phyloP scores from a whole-genome alignment of 106 monocot genomes.

The Gastrodia elata region DNA sequence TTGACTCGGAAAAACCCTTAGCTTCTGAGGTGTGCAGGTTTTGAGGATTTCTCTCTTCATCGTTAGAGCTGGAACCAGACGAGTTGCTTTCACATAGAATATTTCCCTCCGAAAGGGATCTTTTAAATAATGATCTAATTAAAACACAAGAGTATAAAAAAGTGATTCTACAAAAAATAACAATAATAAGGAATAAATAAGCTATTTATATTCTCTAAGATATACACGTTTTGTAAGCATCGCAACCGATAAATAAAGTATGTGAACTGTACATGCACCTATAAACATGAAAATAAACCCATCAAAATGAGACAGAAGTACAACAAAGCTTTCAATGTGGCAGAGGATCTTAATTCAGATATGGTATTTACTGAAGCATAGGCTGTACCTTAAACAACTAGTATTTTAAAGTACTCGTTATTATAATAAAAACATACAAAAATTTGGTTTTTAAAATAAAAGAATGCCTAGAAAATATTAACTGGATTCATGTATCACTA shows the following conservation, averaged over 20 bases:
- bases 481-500: constrained; percentile 11
- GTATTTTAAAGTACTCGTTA: not conserved
- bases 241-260: not conserved
- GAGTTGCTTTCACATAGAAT: constrained; percentile 40
- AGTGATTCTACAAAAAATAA: not conserved
- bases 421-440: not conserved
- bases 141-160: constrained; percentile 6
- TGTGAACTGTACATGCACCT: not conserved
- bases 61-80: constrained; percentile 15
- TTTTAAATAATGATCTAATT: constrained; percentile 69
- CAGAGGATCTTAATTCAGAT: not conserved
- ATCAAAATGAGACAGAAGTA: not conserved
- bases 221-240: not conserved
- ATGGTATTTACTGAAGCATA: not conserved
- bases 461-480: not conserved
- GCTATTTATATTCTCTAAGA: not conserved
- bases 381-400: not conserved
- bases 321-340: constrained; percentile 2
- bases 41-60: constrained; percentile 20
- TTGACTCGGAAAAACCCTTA: constrained; percentile 44
- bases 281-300: not conserved
- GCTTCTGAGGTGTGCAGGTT: constrained; percentile 13
- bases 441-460: not conserved
- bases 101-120: constrained; percentile 83
- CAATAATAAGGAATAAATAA: not conserved